A percentile compares a stretch with the other conserved stretches of the same genome.
phyloP scores from a whole-genome alignment of 441 rosid genomes.

The Populus tomentosa region DNA sequence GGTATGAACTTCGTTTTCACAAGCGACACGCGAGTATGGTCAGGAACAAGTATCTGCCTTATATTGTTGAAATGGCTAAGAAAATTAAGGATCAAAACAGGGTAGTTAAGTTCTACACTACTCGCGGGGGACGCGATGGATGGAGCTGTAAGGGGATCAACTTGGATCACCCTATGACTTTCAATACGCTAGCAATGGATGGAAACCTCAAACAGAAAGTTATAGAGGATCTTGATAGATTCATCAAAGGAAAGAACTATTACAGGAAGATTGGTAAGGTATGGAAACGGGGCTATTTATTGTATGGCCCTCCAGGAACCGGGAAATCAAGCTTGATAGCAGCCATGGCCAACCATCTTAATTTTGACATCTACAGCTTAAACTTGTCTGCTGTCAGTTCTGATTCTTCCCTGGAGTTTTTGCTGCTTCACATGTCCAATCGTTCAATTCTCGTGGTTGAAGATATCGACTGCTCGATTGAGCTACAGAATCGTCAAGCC shows the following conservation, averaged over 20 bases:
- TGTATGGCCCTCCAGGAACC: conserved; percentile 60
- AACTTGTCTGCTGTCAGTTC: conserved; percentile 31
- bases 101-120: conserved; percentile 37
- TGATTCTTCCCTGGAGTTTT: conserved; percentile 32
- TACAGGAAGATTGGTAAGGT: conserved; percentile 55
- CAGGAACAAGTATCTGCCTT: conserved; percentile 29
- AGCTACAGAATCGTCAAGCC: conserved; percentile 34
- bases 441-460: conserved; percentile 53
- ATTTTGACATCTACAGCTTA: conserved; percentile 48
- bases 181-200: conserved; percentile 48
- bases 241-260: conserved; percentile 36
- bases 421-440: conserved; percentile 45
- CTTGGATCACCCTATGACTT: conserved; percentile 52
- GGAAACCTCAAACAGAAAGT: conserved; percentile 28
- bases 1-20: conserved; percentile 48
- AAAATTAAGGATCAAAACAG: conserved; percentile 29
- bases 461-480: conserved; percentile 46
- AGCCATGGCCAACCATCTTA: conserved; percentile 51
- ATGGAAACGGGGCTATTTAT: conserved; percentile 55
- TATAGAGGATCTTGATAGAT: conserved; percentile 37
- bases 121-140: conserved; percentile 25
- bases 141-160: conserved; percentile 32
- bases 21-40: conserved; percentile 33
- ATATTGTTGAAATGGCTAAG: conserved; percentile 36
- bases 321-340: conserved; percentile 63